These are phyloP conservation scores for Citrullus colocynthis DNA, from an alignment of 306 rosid species.

Conservation along the genomic window DNA sequence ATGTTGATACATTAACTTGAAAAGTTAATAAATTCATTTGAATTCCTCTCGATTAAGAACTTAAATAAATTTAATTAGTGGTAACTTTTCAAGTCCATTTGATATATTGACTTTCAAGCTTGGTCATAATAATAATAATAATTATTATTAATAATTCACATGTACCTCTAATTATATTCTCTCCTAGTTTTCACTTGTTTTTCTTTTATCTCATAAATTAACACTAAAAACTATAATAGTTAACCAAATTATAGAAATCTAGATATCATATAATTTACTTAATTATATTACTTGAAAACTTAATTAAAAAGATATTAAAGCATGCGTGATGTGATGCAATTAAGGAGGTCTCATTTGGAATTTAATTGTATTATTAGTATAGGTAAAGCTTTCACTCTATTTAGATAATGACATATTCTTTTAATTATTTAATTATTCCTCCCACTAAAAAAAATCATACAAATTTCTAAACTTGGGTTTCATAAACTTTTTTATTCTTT, in stretches of 20 bases:
- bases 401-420: not conserved
- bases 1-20: no score
- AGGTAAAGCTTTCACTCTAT: slow-evolving; percentile 3
- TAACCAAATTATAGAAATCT: not conserved
- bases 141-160: not conserved
- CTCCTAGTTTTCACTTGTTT: not conserved
- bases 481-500: not conserved
- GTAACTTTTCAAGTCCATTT: not conserved
- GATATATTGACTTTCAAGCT: not conserved
- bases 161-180: not conserved
- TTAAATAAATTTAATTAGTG: no score
- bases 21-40: no score
- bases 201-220: not conserved
- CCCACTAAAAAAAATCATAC: not conserved
- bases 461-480: not conserved
- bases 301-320: no score
- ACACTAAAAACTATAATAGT: not conserved
- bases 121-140: no score
- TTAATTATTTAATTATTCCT: not conserved
- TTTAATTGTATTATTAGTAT: not conserved
- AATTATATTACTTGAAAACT: no score
- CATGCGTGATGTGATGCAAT: not conserved
- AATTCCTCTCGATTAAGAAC: not conserved
- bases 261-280: not conserved
- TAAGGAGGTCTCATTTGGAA: not conserved